Evolutionary conservation across 805 yeast species (phyloP).

Genomic region (Ogataea ganodermae): DNA sequence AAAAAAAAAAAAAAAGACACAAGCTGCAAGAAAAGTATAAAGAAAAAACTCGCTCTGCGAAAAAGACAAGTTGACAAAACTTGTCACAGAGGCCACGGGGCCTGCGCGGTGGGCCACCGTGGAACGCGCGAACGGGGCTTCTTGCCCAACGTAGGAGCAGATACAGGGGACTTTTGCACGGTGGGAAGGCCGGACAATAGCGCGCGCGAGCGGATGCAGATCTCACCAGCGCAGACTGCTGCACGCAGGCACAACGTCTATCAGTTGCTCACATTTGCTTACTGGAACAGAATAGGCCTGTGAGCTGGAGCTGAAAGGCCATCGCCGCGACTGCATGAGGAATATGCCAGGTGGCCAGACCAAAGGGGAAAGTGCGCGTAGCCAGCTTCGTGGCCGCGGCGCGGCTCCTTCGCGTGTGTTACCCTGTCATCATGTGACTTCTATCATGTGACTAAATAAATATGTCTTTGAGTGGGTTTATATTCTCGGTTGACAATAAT

Average conservation of each 20-base stretch:
- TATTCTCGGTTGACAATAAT: too few species aligned
- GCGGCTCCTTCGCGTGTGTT: neutral
- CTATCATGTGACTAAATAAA: neutral
- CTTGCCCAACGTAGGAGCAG: too few species aligned
- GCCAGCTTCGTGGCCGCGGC: neutral
- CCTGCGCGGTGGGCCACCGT: neutral
- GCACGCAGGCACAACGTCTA: conserved; percentile 4
- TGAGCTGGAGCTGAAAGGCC: neutral
- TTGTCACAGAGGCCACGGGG: neutral
- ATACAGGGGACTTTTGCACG: too few species aligned
- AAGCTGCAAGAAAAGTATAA: conserved; percentile 2
- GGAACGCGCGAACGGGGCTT: neutral
- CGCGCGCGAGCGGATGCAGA: neutral
- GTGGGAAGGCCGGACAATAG: neutral
- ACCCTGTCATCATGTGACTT: neutral
- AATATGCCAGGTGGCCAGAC: neutral
- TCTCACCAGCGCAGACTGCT: neutral
- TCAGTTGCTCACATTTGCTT: neutral
- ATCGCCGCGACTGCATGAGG: neutral
- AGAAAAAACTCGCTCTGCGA: neutral
- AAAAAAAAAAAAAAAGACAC: neutral
- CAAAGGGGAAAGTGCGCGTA: neutral
- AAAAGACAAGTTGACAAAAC: conserved; percentile 9
- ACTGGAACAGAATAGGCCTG: neutral
- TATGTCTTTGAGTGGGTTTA: neutral